Base-by-base conservation (phyloP, 768 basidiomycete genomes). In the Mycena pura region DNA sequence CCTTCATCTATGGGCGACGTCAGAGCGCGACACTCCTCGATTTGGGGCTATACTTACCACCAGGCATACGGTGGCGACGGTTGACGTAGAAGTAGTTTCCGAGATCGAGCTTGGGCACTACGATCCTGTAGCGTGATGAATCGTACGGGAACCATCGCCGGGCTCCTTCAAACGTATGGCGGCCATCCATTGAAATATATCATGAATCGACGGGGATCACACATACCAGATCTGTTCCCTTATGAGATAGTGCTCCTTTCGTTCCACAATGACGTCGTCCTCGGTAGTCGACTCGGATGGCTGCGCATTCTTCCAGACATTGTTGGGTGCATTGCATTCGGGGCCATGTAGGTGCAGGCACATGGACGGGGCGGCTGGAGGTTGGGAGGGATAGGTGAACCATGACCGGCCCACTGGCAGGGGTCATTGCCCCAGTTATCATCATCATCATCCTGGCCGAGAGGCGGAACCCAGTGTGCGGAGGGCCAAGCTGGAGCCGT, bases 51-150 rank as follows among this genome's bases (percentile, higher is more conserved):
- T 39, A 60, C 50, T 48, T 40, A 32, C 59, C 51, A 14, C 59
- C 59, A 19, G 59, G 59, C 13, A 48, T 8, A 29, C 19, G 1
- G 25, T 60, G 59, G 6, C 59, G 62, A 4, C 58, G 13, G 25
- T 68, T 62, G 52, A 71, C 45, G 50, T 66, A 59, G 43, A 70
- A 71, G 34, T 69, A 71, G 44, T 63, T 70, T 13, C 57, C 51
- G 1, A 58, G 8, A 27, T 71, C 67, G 32, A 63, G 65, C 21
- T 55, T 51, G 28, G 57, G 56, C 3, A 55, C 39, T 6, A 43
- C 31, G 11, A 62, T 59, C 24, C 56, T 41, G 15, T 58, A 45
- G 22, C 52, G 63, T 8, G 64, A 62, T 6, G 62, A 47, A 39
- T 69, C 68, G 34, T 65, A 69, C 1, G 68, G 68, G 21, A 65